Evolutionary conservation across 164 flowering plant species (phyloP), one percentile per base, ranked within the genome.

Genomic region (Dillenia suffruticosa): DNA sequence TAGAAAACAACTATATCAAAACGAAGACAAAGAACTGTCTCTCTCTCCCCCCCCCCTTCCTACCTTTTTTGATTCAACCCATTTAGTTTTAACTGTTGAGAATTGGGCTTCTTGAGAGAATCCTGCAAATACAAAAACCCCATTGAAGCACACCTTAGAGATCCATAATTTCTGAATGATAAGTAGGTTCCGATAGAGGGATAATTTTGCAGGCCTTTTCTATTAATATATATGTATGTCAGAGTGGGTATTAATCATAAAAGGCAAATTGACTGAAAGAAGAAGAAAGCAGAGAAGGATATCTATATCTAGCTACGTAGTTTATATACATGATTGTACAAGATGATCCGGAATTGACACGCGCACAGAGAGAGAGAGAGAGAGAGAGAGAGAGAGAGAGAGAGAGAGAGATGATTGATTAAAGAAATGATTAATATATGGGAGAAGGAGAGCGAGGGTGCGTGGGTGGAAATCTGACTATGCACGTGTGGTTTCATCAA

Each of bases 401-500:
- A 60, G 50, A 63, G 44, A 51, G 49, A 63, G 53, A 63, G 62
- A 51, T 44, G 19, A 44, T 64, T 47, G 59, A 65, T 68, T 61
- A 56, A 10, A 56, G 63, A 61, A 78, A 72, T 55, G 43, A 74
- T 62, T 65, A 57, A 69, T 72, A 75, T 77, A 81, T 68, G 6
- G 40, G 40, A 32, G 40, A 32, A 32, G 40, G 40, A 32, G 40
- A 32, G 40, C 40, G 40, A 32, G 6, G 40, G 40, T 5, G 40
- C 5, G 40, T 32, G 85, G 76, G 40, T 67, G 77, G 69, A 75
- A 76, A 81, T 79, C 74, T 51, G 78, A 59, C 40, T 32, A 62
- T 63, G 69, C 90, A 82, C 89, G 90, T 87, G 90, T 63, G 40
- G 7, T 32, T 32, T 32, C 40, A 32, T 73, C 68, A 71, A 80